Conservation (phyloP, 305 asterid species). For the Solanum hybrid region DNA sequence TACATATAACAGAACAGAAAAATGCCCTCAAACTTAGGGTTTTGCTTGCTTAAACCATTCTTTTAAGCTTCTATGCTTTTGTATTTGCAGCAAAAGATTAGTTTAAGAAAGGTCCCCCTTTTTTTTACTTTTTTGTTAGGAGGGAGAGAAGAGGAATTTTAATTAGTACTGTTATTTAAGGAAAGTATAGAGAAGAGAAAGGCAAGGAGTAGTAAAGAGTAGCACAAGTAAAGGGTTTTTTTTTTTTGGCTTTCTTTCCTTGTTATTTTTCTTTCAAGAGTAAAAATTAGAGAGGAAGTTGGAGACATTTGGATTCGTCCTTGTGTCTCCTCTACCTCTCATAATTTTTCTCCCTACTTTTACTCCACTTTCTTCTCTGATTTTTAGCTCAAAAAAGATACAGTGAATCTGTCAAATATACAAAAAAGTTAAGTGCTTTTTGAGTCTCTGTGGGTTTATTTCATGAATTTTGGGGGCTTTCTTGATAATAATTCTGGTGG, state of each 20-base stretch:
- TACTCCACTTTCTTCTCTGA: neutral
- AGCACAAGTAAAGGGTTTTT: constrained; percentile 1
- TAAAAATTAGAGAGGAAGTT: constrained; percentile 41
- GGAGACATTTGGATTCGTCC: constrained; percentile 76
- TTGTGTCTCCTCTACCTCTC: constrained; percentile 83
- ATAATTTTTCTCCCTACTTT: neutral
- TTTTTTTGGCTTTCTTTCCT: constrained; percentile 9
- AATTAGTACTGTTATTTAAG: neutral
- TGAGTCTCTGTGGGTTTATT: constrained; percentile 5
- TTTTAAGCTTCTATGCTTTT: neutral
- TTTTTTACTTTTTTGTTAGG: neutral
- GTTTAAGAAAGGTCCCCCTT: neutral
- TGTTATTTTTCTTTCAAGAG: constrained; percentile 30
- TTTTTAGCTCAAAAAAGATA: neutral
- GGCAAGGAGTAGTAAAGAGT: constrained; percentile 30
- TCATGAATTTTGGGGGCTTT: constrained; percentile 88
- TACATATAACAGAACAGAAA: constrained; percentile 18
- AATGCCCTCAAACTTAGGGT: constrained; percentile 34
- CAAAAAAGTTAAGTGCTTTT: neutral
- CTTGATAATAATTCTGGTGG: constrained; percentile 43
- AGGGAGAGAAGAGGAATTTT: neutral
- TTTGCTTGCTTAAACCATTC: constrained; percentile 4
- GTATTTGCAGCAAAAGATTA: neutral
- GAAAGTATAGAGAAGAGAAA: constrained; percentile 25
- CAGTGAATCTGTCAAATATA: constrained; percentile 2